Evolutionary conservation across 805 yeast species (phyloP).

Genomic region (Candida boidinii): DNA sequence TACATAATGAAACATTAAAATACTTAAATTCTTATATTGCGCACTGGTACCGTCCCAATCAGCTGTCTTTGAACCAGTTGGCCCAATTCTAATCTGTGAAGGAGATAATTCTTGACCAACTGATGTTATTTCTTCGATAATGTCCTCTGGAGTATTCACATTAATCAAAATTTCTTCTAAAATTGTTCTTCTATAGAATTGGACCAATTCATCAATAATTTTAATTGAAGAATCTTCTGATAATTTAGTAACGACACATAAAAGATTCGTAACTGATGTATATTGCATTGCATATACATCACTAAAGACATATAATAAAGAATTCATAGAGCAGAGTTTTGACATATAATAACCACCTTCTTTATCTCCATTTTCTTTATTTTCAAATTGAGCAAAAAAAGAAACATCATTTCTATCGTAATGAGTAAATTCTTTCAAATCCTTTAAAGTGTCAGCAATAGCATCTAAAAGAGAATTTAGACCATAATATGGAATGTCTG

Average conservation of each 20-base stretch:
- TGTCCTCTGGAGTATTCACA: conserved; percentile 35
- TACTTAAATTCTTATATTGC: conserved; percentile 54
- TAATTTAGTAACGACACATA: too few relatives aligned
- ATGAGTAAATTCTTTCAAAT: conserved; percentile 18
- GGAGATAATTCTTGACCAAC: conserved; percentile 28
- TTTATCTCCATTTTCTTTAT: conserved; percentile 10
- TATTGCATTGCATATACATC: conserved; percentile 41
- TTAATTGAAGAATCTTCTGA: too few relatives aligned
- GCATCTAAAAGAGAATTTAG: conserved; percentile 12
- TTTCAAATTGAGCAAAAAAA: conserved; percentile 28
- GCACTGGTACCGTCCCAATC: conserved; percentile 41
- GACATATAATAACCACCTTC: conserved; percentile 27
- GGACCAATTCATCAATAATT: conserved; percentile 31
- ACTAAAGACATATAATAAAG: conserved; percentile 41
- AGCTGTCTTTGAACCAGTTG: conserved; percentile 27
- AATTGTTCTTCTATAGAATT: conserved; percentile 40
- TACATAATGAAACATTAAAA: conserved; percentile 42
- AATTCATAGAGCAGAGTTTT: conserved; percentile 30
- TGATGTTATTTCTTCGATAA: conserved; percentile 31
- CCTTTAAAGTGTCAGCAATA: conserved; percentile 8
- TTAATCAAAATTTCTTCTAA: conserved; percentile 52
- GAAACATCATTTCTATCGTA: conserved; percentile 23
- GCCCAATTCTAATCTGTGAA: conserved; percentile 33
- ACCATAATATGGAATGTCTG: conserved; percentile 43
- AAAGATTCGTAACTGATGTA: too few relatives aligned